Percentiles rank a stretch among this genome's conserved stretches.
phyloP scores from a whole-genome alignment of 2,329 filamentous ascomycete species.

The Macroventuria anomochaeta region DNA sequence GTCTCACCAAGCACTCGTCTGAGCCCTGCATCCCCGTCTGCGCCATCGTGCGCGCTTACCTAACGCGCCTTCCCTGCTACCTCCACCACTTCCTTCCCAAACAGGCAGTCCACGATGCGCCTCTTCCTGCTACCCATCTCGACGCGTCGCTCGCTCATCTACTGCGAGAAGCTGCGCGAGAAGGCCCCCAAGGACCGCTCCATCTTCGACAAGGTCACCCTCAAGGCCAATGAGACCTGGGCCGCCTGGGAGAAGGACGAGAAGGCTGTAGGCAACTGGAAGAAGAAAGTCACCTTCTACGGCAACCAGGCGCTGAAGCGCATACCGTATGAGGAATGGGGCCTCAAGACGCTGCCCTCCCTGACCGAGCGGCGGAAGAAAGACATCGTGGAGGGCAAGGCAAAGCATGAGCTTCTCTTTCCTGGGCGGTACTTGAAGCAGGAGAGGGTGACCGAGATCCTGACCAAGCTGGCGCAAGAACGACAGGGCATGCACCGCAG shows the following conservation, averaged over 20 bases:
- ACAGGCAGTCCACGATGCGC: constrained; percentile 67
- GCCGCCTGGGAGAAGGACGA: constrained; percentile 85
- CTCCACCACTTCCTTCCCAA: constrained; percentile 9
- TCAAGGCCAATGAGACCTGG: constrained; percentile 79
- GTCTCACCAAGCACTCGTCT: constrained; percentile 23
- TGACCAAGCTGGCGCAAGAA: constrained; percentile 77
- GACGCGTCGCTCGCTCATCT: constrained; percentile 87
- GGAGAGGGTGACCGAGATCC: constrained; percentile 67
- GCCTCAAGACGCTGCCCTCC: constrained; percentile 89
- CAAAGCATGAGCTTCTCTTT: constrained; percentile 76
- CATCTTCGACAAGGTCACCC: constrained; percentile 72
- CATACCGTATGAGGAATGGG: constrained; percentile 98
- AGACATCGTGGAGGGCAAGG: constrained; percentile 67
- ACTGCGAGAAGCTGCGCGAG: constrained; percentile 77
- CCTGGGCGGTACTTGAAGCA: constrained; percentile 73
- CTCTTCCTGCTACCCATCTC: constrained; percentile 94
- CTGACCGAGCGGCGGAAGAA: constrained; percentile 70
- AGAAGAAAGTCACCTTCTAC: constrained; percentile 82
- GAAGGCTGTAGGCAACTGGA: constrained; percentile 70
- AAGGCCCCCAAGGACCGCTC: constrained; percentile 57
- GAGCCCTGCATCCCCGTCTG: constrained; percentile 19
- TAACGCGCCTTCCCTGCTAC: constrained; percentile 15
- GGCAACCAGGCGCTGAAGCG: constrained; percentile 85
- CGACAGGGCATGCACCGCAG: constrained; percentile 77
- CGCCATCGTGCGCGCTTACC: constrained; percentile 29